These are phyloP conservation scores for Porcisia hertigi DNA, from an alignment of 208 protist genomes.

Conservation along the genomic window DNA sequence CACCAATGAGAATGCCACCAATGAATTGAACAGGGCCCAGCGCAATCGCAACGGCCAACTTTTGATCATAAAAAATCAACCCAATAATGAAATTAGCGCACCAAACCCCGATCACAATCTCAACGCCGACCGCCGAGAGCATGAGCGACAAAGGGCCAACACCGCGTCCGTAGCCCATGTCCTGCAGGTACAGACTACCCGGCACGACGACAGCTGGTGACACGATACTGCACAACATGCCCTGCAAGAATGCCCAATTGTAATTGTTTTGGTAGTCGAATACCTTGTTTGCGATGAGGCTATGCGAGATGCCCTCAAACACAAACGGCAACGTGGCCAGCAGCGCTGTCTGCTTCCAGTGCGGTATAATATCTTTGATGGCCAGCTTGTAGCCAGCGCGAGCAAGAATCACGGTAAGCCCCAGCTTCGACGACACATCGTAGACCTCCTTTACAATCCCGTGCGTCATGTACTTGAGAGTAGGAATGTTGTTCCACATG, in stretches of 20 bases:
- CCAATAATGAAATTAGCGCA: constrained; percentile 77
- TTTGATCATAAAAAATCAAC: constrained; percentile 67
- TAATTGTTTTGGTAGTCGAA: constrained; percentile 73
- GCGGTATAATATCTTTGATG: constrained; percentile 59
- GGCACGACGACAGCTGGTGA: constrained; percentile 80
- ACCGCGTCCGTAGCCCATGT: constrained; percentile 69
- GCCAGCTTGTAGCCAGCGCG: constrained; percentile 76
- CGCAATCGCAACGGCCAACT: constrained; percentile 49
- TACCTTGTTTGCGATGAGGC: constrained; percentile 70
- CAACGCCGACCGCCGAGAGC: constrained; percentile 67
- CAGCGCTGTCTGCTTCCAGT: constrained; percentile 74
- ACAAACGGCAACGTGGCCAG: constrained; percentile 67
- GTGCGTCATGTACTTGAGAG: constrained; percentile 57
- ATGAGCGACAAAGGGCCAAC: constrained; percentile 66
- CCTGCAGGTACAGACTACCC: constrained; percentile 67
- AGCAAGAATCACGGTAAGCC: constrained; percentile 74
- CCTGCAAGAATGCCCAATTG: constrained; percentile 81
- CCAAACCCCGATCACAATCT: constrained; percentile 84
- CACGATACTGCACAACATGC: constrained; percentile 74
- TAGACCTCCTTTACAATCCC: constrained; percentile 57
- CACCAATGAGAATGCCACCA: constrained; percentile 57
- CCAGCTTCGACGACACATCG: constrained; percentile 65
- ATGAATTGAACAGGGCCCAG: constrained; percentile 77
- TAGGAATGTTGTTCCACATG: constrained; percentile 83
- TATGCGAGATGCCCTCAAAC: constrained; percentile 63